Evolutionary conservation across 352 stramenopile genomes (phyloP), one percentile per base, ranked within the genome.

Genomic region (Globisporangium cystogenes): DNA sequence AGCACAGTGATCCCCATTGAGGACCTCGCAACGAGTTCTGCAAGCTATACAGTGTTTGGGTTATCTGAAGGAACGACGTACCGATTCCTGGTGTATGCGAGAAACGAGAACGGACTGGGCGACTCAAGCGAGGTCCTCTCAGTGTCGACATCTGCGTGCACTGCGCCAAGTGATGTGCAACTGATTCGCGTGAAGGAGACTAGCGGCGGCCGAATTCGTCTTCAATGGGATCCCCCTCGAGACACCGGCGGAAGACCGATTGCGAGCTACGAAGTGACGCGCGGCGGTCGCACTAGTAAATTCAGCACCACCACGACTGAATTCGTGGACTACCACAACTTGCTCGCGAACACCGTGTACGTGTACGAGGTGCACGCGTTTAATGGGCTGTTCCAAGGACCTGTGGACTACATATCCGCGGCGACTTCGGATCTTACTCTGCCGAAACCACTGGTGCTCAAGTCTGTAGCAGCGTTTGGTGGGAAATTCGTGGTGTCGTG

Each of bases 231-330:
- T 20, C 10, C 50, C 14, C 76, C 79, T 24, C 55, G 58, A 3
- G 79, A 87, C 36, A 66, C 59, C 7, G 79, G 79, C 16, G 79
- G 79, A 0, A 55, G 53, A 29, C 14, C 39, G 5, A 83, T 90
- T 16, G 1, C 53, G 8, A 57, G 60, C 53, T 90, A 82, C 42
- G 57, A 81, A 49, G 50, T 90, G 12, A 37, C 27, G 24, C 71
- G 70, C 11, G 18, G 16, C 7, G 68, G 57, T 18, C 53, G 46
- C 6, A 33, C 31, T 3, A 45, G 48, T n/a, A 54, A 16, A 15
- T 64, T 61, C 42, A 37, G 31, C n/a, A 20, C 27, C 41, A 69
- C 48, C 12, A 59, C 1, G 20, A 53, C n/a, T 18, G 53, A 48
- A 0, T 78, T 83, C 42, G 57, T 52, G 15, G 76, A 87, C 31